These are phyloP conservation scores for Podaxis mareebaensis DNA, from an alignment of 768 basidiomycete genomes.

Conservation along the genomic window DNA sequence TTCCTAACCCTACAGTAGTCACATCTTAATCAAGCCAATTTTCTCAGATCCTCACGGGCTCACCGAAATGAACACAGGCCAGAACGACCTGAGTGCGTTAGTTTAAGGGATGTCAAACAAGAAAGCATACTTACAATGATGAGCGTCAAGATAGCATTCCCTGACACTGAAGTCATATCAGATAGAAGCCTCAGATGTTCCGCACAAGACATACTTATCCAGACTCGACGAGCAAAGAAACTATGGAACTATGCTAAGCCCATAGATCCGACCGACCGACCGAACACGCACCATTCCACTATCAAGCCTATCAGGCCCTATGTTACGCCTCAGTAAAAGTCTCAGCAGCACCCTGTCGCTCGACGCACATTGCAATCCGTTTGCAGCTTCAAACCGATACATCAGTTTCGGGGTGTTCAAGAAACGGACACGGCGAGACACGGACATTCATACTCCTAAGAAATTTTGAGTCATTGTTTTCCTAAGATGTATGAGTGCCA, in stretches of 20 bases:
- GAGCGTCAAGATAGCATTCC: conserved; percentile 39
- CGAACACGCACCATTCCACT: conserved; percentile 40
- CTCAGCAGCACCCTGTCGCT: not conserved
- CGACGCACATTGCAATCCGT: conserved; percentile 48
- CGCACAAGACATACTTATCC: conserved; percentile 38
- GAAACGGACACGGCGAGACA: not conserved
- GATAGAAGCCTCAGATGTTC: not conserved
- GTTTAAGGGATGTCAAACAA: not conserved
- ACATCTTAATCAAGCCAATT: conserved; percentile 1
- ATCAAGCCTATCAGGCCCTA: conserved; percentile 51
- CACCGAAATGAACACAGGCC: conserved; percentile 44
- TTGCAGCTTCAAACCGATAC: conserved; percentile 38
- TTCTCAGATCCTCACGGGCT: conserved; percentile 15
- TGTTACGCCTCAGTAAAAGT: not conserved
- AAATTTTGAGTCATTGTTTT: not conserved
- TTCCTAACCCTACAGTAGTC: conserved; percentile 34
- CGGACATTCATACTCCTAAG: conserved; percentile 45
- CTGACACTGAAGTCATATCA: conserved; percentile 37
- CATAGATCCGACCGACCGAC: not conserved
- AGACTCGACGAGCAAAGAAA: conserved; percentile 54
- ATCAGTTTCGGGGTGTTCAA: not conserved
- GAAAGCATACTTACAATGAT: conserved; percentile 37
- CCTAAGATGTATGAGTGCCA: not conserved
- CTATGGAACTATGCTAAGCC: conserved; percentile 25
- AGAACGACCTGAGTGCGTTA: conserved; percentile 34